Evolutionary conservation across 2,329 filamentous ascomycete genomes (phyloP).

Genomic region (Teratosphaeria zuluensis): DNA sequence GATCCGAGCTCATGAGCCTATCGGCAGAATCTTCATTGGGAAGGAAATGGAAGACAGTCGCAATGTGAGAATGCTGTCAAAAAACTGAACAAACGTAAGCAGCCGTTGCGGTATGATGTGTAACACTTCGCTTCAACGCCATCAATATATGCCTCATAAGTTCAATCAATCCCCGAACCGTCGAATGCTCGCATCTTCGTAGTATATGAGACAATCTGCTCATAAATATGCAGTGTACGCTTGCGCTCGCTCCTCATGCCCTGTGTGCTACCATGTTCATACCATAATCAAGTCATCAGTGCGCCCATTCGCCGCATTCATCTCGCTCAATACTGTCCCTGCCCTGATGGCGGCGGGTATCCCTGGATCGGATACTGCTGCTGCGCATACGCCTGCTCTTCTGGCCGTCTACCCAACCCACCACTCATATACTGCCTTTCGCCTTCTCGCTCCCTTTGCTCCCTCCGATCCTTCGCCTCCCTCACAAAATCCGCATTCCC

Average conservation of each 20-base stretch:
- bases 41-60: neutral
- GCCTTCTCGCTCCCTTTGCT: constrained; percentile 17
- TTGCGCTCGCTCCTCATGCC: neutral
- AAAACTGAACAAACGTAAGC: neutral
- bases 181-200: neutral
- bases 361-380: neutral
- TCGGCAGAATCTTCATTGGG: neutral
- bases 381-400: neutral
- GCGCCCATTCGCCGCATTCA: neutral
- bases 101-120: neutral
- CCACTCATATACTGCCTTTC: constrained; percentile 20
- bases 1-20: neutral
- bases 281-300: neutral
- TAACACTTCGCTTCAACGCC: neutral
- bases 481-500: constrained; percentile 19
- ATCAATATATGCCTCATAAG: neutral
- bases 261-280: neutral
- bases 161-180: neutral
- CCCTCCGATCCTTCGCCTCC: constrained; percentile 17
- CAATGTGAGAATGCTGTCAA: neutral
- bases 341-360: neutral
- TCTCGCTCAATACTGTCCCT: neutral
- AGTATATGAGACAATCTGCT: neutral
- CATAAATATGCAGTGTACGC: neutral
- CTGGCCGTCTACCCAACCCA: constrained; percentile 15